Evolutionary conservation across 148 eudicot genomes (phyloP), one percentile per base, ranked within the genome.

Genomic region (Gaultheria prostrata): DNA sequence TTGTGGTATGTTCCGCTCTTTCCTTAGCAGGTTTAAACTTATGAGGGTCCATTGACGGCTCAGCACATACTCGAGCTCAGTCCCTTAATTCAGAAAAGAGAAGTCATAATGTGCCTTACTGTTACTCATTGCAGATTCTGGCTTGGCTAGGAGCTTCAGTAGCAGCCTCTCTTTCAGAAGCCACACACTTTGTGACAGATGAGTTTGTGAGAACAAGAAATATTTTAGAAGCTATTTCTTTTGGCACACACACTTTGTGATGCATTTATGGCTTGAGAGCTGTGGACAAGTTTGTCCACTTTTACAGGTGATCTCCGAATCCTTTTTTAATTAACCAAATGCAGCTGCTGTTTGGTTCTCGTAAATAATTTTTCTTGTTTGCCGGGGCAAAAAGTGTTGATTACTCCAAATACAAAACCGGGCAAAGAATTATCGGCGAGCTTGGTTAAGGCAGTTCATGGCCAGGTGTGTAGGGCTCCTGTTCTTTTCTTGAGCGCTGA

Each of bases 201-300:
- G 86, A 89, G 54, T 92, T 94, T 89, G 94, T 87, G 21, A 90
- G 98, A 28, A 92, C 95, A 8, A 92, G 92, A 80, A 94, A 94
- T 88, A 92, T 94, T 94, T 79, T 94, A 83, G 95, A 92, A 88
- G 93, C 92, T 61, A 92, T 94, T 83, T 95, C 98, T 80, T 84
- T 32, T 53, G 98, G 95, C 15, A 94, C 91, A 80, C 93, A n/a
- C 98, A 72, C 94, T 94, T 94, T 72, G 93, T 94, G 49, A 94
- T 94, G 50, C 93, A 82, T 82, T 59, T 85, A 76, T 94, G 97
- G 98, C 93, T 94, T 73, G 94, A 92, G 82, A 91, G 93, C 82
- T 94, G 98, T 61, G 91, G 91, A 61, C 92, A 88, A 86, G 93
- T 94, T 49, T 84, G 76, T 32, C 95, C 95, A 63, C 89, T 94